These are phyloP conservation scores for Hymenoscyphus fructigenus DNA, from an alignment of 2,329 filamentous ascomycete species.

Conservation along the genomic window DNA sequence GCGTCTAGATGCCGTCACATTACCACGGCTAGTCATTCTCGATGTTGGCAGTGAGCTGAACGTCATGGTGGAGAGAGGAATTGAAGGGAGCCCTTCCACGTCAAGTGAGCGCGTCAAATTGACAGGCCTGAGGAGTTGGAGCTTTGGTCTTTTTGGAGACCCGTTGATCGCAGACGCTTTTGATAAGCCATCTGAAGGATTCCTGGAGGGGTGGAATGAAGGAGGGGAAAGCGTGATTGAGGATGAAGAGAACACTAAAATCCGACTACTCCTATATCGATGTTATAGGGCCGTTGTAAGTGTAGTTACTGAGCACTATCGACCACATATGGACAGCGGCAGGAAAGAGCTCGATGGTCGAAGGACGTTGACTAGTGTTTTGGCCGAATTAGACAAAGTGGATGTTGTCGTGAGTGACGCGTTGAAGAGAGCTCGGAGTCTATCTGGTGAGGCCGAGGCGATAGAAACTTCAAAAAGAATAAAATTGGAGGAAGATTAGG, in stretches of 20 bases:
- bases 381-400: constrained; percentile 46
- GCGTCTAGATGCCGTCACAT: constrained; percentile 51
- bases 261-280: constrained; percentile 55
- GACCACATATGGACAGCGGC: constrained; percentile 48
- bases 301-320: constrained; percentile 56
- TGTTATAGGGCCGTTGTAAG: constrained; percentile 55
- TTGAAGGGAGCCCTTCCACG: constrained; percentile 12
- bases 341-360: constrained; percentile 53
- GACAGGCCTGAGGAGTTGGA: constrained; percentile 58
- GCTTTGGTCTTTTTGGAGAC: constrained; percentile 59
- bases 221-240: constrained; percentile 40
- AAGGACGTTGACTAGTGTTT: constrained; percentile 47
- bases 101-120: constrained; percentile 34
- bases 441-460: constrained; percentile 11
- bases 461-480: constrained; percentile 25
- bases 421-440: constrained; percentile 28
- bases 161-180: constrained; percentile 54
- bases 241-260: constrained; percentile 43
- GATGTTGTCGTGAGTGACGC: constrained; percentile 23
- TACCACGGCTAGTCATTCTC: constrained; percentile 53
- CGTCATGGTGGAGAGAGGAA: constrained; percentile 42
- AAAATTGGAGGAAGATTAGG: constrained; percentile 20
- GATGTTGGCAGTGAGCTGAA: constrained; percentile 53
- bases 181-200: constrained; percentile 44
- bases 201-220: constrained; percentile 46